Evolutionary conservation across 768 basidiomycete genomes (phyloP).

Genomic region (Lentinula sp.): DNA sequence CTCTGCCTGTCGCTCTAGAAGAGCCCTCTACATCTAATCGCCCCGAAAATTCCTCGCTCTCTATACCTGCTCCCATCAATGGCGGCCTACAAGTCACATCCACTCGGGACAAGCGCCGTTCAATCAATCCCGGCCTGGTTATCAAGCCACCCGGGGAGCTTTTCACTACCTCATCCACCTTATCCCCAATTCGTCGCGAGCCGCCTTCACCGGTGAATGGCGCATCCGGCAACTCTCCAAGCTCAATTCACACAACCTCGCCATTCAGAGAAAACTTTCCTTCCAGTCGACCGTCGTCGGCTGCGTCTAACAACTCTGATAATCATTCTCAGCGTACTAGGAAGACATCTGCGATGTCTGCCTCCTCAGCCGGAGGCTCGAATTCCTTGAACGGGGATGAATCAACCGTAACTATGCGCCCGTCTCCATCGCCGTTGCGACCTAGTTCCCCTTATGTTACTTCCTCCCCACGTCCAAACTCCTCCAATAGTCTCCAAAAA

Average conservation of each 20-base stretch:
- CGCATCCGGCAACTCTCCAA: constrained; percentile 9
- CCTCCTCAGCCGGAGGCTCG: constrained; percentile 26
- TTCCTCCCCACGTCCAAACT: constrained; percentile 3
- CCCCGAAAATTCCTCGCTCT: constrained; percentile 9
- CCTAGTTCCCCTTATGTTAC: constrained; percentile 4
- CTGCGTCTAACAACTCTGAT: not conserved
- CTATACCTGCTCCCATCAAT: constrained; percentile 16
- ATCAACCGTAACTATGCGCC: constrained; percentile 33
- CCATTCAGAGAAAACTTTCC: constrained; percentile 26
- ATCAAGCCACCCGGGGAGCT: constrained; percentile 24
- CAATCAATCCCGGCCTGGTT: constrained; percentile 40
- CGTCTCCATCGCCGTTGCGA: constrained; percentile 24
- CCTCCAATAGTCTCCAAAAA: constrained; percentile 14
- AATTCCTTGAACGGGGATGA: constrained; percentile 28
- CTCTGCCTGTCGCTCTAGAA: constrained; percentile 30
- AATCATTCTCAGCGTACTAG: not conserved
- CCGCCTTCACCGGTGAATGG: constrained; percentile 19
- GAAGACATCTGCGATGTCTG: constrained; percentile 21
- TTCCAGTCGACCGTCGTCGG: constrained; percentile 6
- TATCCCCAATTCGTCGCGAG: constrained; percentile 24
- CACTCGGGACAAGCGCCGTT: constrained; percentile 37
- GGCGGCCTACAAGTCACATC: constrained; percentile 30
- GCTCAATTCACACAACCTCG: constrained; percentile 20
- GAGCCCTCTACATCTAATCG: not conserved
- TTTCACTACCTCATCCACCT: constrained; percentile 16